Conservation (phyloP, 805 yeast genomes). For the Tetrapisispora fleetii region DNA sequence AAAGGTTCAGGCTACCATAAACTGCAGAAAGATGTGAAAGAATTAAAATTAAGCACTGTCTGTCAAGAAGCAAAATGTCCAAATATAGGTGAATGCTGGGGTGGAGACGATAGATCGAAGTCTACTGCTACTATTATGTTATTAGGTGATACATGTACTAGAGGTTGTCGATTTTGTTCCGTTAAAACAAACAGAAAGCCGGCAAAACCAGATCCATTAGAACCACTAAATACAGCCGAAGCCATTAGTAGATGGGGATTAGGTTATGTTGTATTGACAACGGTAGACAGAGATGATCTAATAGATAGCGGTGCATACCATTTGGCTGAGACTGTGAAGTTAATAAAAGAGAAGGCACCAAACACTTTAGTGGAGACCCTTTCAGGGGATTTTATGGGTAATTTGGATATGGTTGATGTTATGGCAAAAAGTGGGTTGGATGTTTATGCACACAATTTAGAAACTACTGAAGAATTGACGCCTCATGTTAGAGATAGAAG, state of each 20-base stretch:
- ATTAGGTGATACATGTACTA: constrained; percentile 95
- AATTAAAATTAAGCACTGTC: constrained; percentile 83
- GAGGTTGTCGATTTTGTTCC: constrained; percentile 98
- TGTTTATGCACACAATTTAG: constrained; percentile 94
- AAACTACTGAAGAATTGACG: constrained; percentile 90
- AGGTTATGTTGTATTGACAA: constrained; percentile 93
- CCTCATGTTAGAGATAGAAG: constrained; percentile 94
- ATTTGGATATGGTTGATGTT: constrained; percentile 64
- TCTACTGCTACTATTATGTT: constrained; percentile 96
- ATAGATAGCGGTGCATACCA: constrained; percentile 90
- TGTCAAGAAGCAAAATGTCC: constrained; percentile 99
- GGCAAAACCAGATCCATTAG: constrained; percentile 83
- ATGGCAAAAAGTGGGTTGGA: constrained; percentile 84
- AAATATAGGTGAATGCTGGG: constrained; percentile 99
- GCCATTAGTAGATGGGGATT: constrained; percentile 97
- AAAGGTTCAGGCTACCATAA: constrained; percentile 77
- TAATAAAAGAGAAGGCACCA: constrained; percentile 80
- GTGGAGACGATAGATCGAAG: constrained; percentile 67
- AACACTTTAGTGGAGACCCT: constrained; percentile 87
- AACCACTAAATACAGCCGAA: constrained; percentile 96
- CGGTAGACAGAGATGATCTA: constrained; percentile 95
- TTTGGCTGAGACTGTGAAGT: constrained; percentile 74
- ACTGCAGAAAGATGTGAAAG: constrained; percentile 77
- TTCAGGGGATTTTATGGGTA: constrained; percentile 93
- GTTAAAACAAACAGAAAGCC: constrained; percentile 90